phyloP scores from a whole-genome alignment of 345 rosid genomes.

The Triadica sebifera region DNA sequence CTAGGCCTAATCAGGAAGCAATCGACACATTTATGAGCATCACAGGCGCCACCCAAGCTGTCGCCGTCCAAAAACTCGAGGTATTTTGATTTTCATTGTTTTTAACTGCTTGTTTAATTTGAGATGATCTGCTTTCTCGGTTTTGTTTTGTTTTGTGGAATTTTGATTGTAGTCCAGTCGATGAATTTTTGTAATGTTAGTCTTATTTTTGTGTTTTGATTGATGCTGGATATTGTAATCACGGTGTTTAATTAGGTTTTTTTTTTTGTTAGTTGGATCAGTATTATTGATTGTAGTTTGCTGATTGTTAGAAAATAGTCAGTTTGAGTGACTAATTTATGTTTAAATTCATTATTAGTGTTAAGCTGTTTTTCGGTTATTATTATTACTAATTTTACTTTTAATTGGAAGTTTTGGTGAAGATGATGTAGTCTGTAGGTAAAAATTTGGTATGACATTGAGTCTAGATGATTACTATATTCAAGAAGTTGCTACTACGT shows the following conservation, averaged over 20 bases:
- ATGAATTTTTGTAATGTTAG: neutral
- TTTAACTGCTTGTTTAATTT: neutral
- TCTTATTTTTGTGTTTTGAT: neutral
- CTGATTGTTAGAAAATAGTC: neutral
- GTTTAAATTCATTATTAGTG: neutral
- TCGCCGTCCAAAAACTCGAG: slow-evolving; percentile 71
- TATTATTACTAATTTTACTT: neutral
- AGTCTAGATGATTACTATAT: neutral
- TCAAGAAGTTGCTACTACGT: neutral
- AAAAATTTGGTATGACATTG: neutral
- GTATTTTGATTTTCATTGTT: slow-evolving; percentile 29
- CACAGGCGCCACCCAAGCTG: slow-evolving; percentile 68
- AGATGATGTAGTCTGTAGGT: neutral
- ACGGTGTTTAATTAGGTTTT: slow-evolving; percentile 9
- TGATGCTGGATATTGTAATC: neutral
- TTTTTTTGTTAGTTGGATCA: neutral
- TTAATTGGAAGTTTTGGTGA: neutral
- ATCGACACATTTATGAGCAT: slow-evolving; percentile 80
- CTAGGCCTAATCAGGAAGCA: slow-evolving; percentile 70
- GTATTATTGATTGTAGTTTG: neutral
- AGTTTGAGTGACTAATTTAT: neutral
- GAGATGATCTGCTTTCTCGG: neutral
- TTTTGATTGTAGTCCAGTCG: too few species aligned
- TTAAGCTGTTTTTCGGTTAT: neutral
- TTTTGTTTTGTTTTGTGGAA: neutral